Base-by-base conservation (phyloP, 768 basidiomycete genomes). In the Russula abietina region DNA sequence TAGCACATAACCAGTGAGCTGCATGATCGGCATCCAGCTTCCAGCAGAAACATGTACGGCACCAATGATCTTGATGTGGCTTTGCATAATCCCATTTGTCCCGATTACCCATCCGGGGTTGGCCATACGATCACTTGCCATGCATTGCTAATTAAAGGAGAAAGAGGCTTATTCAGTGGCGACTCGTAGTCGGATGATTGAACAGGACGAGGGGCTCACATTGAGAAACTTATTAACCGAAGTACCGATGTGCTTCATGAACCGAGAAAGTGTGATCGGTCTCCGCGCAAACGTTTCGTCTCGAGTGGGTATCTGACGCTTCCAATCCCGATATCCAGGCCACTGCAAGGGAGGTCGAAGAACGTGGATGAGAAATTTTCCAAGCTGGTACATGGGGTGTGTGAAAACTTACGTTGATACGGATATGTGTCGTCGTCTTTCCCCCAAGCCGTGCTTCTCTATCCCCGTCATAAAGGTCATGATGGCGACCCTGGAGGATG, bases 1-100 rank as follows among this genome's bases (percentile, higher is more conserved):
- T 2, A 56, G 14, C 43, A 64, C 39, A 19, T 61, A n/a, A n/a
- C n/a, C n/a, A n/a, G 49, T 56, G 16, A 65, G 64, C 11, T 65
- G 60, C 1, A 65, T 52, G 16, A 62, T 57, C 0, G 64, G 64
- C 64, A 52, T 46, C 64, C 64, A 65, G 4, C 54, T 52, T 0
- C 60, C 64, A 0, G 60, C 54, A 6, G 64, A 65, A 1, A 63
- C 51, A 5, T 65, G 60, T 3, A 65, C 50, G 2, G 51, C 55
- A 2, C 64, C 64, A 5, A 62, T 62, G 7, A 65, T 12, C 43
- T 52, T 62, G n/a, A 65, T 41, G 1, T 65, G 38, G 4, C 16
- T 8, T 10, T 36, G 55, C n/a, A 17, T 48, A 19, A 65, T 65
- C 3, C 60, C 54, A 0, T 33, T 8, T 2, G 11, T 2, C n/a